A percentile compares a stretch with the other conserved stretches of the same genome.
These are phyloP conservation scores for Amphichorda felina DNA, from an alignment of 2,329 filamentous ascomycete species.

Conservation along the genomic window DNA sequence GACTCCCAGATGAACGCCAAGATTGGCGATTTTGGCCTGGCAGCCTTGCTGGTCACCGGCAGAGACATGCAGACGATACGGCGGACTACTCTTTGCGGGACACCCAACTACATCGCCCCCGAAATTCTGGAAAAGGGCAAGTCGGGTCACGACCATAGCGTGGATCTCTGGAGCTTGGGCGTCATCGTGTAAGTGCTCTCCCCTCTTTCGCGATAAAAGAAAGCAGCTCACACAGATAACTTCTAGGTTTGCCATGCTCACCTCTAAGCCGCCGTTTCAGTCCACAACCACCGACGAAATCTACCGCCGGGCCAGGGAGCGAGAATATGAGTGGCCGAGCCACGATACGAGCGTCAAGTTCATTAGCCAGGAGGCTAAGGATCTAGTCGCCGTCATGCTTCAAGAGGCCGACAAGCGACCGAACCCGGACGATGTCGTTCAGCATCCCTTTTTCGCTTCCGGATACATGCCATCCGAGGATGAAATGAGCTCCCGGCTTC, in stretches of 20 bases:
- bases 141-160: conserved; percentile 92
- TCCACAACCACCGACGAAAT: conserved; percentile 82
- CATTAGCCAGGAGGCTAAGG: conserved; percentile 65
- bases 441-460: conserved; percentile 67
- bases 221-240: neutral
- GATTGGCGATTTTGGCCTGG: conserved; percentile 92
- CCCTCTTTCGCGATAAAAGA: neutral
- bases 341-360: conserved; percentile 53
- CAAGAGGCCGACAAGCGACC: conserved; percentile 65
- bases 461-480: conserved; percentile 57
- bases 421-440: conserved; percentile 65
- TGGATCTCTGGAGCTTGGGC: conserved; percentile 95
- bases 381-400: conserved; percentile 65
- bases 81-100: conserved; percentile 89
- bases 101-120: conserved; percentile 95
- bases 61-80: conserved; percentile 77
- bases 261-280: conserved; percentile 93
- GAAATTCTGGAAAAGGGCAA: conserved; percentile 92
- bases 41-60: conserved; percentile 81
- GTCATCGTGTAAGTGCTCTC: conserved; percentile 81
- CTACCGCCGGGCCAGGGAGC: conserved; percentile 56
- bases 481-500: conserved; percentile 46
- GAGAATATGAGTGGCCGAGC: conserved; percentile 72
- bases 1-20: conserved; percentile 95
- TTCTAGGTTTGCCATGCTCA: conserved; percentile 84